Evolutionary conservation across 768 basidiomycete genomes (phyloP).

Genomic region (Russula lepida): DNA sequence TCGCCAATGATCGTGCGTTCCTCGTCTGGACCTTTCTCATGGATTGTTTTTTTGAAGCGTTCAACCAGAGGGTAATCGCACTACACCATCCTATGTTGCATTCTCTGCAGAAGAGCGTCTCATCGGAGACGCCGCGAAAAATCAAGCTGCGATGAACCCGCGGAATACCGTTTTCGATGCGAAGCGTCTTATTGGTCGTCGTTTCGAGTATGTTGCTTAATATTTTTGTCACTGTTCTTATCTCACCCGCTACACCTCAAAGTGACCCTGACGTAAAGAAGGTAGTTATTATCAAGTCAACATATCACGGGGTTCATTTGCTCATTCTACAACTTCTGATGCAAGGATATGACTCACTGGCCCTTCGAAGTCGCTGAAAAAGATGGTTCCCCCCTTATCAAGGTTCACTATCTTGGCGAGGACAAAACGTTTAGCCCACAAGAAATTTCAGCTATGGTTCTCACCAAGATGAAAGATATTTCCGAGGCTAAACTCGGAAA

Average conservation of each 20-base stretch:
- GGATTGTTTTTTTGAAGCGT: slow-evolving; percentile 3
- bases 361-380: slow-evolving; percentile 95
- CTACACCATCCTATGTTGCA: slow-evolving; percentile 98
- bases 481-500: slow-evolving; percentile 99
- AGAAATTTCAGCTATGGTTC: slow-evolving; percentile 99
- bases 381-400: slow-evolving; percentile 94
- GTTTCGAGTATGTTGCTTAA: slow-evolving; percentile 66
- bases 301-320: background rate
- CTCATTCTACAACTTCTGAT: slow-evolving; percentile 1
- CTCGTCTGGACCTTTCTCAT: background rate
- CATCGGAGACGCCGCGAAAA: slow-evolving; percentile 98
- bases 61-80: slow-evolving; percentile 85
- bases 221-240: slow-evolving; percentile 1
- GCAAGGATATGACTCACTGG: slow-evolving; percentile 95
- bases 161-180: slow-evolving; percentile 98
- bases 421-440: slow-evolving; percentile 95
- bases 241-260: slow-evolving; percentile 16
- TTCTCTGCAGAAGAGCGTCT: slow-evolving; percentile 94
- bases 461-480: slow-evolving; percentile 99
- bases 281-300: slow-evolving; percentile 34
- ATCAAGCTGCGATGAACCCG: slow-evolving; percentile 99
- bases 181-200: slow-evolving; percentile 96
- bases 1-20: slow-evolving; percentile 86
- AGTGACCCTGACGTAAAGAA: slow-evolving; percentile 93
- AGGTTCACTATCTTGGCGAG: slow-evolving; percentile 91